Conservation (phyloP, 176 grass and related monocot species). For the Cocos nucifera region DNA sequence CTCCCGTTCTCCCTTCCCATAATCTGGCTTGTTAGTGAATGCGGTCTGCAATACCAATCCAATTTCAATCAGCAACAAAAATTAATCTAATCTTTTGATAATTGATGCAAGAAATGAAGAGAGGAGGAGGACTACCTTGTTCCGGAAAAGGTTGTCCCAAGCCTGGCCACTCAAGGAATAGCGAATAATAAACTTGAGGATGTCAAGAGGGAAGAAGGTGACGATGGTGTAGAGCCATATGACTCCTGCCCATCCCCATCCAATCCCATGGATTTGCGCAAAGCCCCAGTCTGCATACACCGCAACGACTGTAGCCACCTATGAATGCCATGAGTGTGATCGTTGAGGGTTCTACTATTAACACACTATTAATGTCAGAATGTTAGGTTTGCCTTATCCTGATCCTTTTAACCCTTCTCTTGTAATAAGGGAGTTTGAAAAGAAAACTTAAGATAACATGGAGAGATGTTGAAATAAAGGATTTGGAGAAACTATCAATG, state of each 20-base stretch:
- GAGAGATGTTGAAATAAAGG: too few relatives aligned
- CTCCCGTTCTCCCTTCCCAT: constrained; percentile 59
- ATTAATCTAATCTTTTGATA: neutral
- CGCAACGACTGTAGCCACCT: constrained; percentile 52
- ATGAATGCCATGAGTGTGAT: too few relatives aligned
- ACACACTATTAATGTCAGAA: too few relatives aligned
- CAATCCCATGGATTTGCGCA: constrained; percentile 39
- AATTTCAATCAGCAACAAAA: neutral
- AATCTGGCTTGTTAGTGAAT: constrained; percentile 51
- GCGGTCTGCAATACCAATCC: constrained; percentile 34
- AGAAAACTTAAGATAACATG: too few relatives aligned
- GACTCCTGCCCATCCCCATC: constrained; percentile 51
- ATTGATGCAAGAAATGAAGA: neutral
- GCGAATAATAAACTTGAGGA: constrained; percentile 66
- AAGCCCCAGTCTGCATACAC: constrained; percentile 49
- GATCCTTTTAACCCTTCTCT: too few relatives aligned
- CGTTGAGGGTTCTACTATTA: too few relatives aligned
- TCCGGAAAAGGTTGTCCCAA: constrained; percentile 52
- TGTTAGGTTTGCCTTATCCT: too few relatives aligned
- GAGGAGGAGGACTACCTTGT: constrained; percentile 15
- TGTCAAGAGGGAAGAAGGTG: constrained; percentile 65
- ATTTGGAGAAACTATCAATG: too few relatives aligned
- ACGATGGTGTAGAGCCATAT: constrained; percentile 65
- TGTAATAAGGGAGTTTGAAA: too few relatives aligned
- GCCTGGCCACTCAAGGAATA: constrained; percentile 57